Percentiles rank a stretch among this genome's conserved stretches.
phyloP scores from a whole-genome alignment of 106 monocot genomes.

The Iris macrosiphon region DNA sequence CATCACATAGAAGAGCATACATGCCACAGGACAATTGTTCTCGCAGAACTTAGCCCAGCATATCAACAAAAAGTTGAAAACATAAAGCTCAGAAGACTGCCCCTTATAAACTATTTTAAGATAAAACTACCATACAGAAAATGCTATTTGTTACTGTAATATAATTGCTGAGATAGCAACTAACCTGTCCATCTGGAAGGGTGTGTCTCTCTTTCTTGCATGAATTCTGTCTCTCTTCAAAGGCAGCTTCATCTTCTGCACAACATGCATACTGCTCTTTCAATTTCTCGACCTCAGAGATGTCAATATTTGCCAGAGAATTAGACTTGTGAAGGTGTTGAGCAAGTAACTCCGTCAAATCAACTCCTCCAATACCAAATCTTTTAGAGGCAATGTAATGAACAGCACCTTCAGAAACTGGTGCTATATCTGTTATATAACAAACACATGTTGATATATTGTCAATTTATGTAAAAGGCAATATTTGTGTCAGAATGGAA shows the following conservation, averaged over 20 bases:
- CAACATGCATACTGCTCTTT: constrained; percentile 77
- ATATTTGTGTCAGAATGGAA: too few species aligned
- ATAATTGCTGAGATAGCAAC: neutral
- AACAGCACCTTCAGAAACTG: constrained; percentile 85
- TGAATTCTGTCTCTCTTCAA: constrained; percentile 42
- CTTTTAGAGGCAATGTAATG: constrained; percentile 89
- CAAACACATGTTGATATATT: neutral
- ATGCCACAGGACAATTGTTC: too few species aligned
- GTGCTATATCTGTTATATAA: constrained; percentile 92
- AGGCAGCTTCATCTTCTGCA: constrained; percentile 64
- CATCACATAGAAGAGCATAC: too few species aligned
- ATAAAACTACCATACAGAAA: too few species aligned
- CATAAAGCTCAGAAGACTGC: too few species aligned
- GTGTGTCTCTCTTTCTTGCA: constrained; percentile 60
- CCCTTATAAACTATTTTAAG: too few species aligned
- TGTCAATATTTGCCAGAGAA: constrained; percentile 39
- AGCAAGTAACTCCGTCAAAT: constrained; percentile 67
- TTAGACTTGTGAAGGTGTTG: constrained; percentile 64
- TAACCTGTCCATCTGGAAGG: constrained; percentile 94
- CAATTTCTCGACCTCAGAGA: constrained; percentile 62
- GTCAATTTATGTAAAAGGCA: too few species aligned
- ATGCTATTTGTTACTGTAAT: neutral
- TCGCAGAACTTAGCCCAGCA: too few species aligned
- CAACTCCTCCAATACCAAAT: constrained; percentile 78
- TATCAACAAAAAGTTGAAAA: too few species aligned